These are phyloP conservation scores for Pholiota conissans DNA, from an alignment of 768 basidiomycete species.

Conservation along the genomic window DNA sequence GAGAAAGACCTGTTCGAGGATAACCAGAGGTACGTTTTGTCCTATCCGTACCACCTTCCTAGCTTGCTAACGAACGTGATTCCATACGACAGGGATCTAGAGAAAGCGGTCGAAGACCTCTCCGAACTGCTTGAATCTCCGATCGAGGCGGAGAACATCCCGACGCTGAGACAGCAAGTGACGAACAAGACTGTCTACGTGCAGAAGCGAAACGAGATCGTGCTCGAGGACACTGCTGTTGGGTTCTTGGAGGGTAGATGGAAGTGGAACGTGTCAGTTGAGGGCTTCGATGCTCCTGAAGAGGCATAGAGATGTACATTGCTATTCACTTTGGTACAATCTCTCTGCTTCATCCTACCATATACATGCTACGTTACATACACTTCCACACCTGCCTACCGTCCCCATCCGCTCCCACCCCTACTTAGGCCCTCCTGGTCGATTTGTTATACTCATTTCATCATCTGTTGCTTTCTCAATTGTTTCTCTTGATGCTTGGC, in stretches of 20 bases:
- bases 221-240: constrained; percentile 90
- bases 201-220: constrained; percentile 94
- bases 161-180: constrained; percentile 83
- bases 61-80: background rate
- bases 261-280: constrained; percentile 75
- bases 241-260: constrained; percentile 87
- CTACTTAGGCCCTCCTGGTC: no score
- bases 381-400: background rate
- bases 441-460: background rate
- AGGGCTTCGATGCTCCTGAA: constrained; percentile 65
- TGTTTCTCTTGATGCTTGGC: background rate
- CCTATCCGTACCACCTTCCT: background rate
- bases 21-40: constrained; percentile 74
- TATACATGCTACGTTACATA: background rate
- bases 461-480: background rate
- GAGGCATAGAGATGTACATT: constrained; percentile 7
- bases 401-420: no score
- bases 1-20: constrained; percentile 96
- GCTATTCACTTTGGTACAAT: background rate
- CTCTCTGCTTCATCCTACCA: background rate
- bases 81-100: constrained; percentile 66
- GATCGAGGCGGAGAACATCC: constrained; percentile 82
- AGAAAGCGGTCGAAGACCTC: constrained; percentile 92
- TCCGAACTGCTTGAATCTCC: constrained; percentile 92
- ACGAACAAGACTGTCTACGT: constrained; percentile 98